Conservation (phyloP, 2,329 filamentous ascomycete genomes). For the Exserohilum rostratum region DNA sequence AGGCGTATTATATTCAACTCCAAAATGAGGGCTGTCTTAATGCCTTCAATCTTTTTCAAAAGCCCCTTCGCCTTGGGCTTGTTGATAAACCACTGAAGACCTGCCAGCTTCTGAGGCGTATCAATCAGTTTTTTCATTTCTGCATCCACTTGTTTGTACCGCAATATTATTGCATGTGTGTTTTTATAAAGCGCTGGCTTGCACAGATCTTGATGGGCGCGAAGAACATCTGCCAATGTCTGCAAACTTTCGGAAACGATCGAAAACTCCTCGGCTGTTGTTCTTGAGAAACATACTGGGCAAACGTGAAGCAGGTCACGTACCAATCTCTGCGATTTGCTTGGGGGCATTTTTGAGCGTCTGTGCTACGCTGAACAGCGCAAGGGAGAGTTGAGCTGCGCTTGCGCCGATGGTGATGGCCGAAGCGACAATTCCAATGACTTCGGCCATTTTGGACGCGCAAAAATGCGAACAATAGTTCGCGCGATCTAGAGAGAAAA, state of each 20-base stretch:
- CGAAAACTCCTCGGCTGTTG: conserved; percentile 6
- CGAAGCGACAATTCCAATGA: conserved; percentile 9
- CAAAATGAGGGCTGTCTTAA: conserved; percentile 23
- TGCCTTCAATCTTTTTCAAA: conserved; percentile 28
- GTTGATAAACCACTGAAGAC: conserved; percentile 24
- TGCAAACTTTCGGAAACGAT: conserved; percentile 2
- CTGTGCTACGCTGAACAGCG: conserved; percentile 22
- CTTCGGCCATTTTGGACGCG: conserved; percentile 13
- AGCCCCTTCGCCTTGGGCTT: conserved; percentile 20
- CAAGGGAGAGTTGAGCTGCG: conserved; percentile 23
- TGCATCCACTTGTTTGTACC: conserved; percentile 1
- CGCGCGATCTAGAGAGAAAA: not conserved
- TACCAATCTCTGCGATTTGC: conserved; percentile 26
- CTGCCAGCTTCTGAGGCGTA: conserved; percentile 8
- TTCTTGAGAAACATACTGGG: not conserved
- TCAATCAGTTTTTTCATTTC: conserved; percentile 10
- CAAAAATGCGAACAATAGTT: conserved; percentile 4
- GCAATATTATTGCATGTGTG: not conserved
- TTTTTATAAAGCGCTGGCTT: conserved; percentile 2
- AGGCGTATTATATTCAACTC: conserved; percentile 19
- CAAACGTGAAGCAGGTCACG: not conserved
- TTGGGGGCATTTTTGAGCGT: conserved; percentile 22
- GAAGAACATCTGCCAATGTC: conserved; percentile 6
- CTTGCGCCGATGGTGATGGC: conserved; percentile 20
- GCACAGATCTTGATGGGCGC: not conserved